Evolutionary conservation across 164 flowering plant species (phyloP).

Genomic region (Stephania yunnanensis): DNA sequence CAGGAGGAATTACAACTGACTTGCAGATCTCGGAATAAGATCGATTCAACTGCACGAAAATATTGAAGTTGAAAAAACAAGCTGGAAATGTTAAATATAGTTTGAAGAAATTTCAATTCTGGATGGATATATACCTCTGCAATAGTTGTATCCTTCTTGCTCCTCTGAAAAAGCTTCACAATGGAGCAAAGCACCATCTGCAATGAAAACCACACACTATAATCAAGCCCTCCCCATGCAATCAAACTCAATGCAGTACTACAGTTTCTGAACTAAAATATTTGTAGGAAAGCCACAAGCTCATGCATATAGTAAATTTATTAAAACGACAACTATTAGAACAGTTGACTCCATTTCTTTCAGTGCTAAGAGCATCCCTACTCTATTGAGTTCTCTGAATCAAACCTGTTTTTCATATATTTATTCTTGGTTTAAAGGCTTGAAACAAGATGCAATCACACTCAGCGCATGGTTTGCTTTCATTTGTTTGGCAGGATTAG

Average conservation of each 20-base stretch:
- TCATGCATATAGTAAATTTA: background rate
- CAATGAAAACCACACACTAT: conserved; percentile 4
- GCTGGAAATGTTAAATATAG: background rate
- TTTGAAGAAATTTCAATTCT: background rate
- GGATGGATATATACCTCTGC: conserved; percentile 48
- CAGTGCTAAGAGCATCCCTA: too few species aligned
- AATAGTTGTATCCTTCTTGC: conserved; percentile 66
- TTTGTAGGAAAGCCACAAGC: background rate
- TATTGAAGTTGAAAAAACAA: conserved; percentile 1
- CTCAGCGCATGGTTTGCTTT: too few species aligned
- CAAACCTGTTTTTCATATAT: too few species aligned
- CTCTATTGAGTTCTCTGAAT: too few species aligned
- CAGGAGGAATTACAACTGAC: conserved; percentile 51
- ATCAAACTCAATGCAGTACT: background rate
- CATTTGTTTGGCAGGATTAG: too few species aligned
- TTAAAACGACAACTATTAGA: background rate
- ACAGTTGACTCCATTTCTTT: too few species aligned
- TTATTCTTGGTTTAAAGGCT: too few species aligned
- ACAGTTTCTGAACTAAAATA: background rate
- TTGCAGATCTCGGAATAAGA: conserved; percentile 68
- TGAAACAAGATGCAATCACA: too few species aligned
- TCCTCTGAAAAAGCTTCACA: conserved; percentile 59
- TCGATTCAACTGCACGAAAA: conserved; percentile 55
- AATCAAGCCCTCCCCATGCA: background rate
- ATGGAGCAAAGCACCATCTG: conserved; percentile 85